A percentile compares a stretch with the other conserved stretches of the same genome.
phyloP scores from a whole-genome alignment of 805 yeast species.

The Sugiyamaella qingdaonensis region DNA sequence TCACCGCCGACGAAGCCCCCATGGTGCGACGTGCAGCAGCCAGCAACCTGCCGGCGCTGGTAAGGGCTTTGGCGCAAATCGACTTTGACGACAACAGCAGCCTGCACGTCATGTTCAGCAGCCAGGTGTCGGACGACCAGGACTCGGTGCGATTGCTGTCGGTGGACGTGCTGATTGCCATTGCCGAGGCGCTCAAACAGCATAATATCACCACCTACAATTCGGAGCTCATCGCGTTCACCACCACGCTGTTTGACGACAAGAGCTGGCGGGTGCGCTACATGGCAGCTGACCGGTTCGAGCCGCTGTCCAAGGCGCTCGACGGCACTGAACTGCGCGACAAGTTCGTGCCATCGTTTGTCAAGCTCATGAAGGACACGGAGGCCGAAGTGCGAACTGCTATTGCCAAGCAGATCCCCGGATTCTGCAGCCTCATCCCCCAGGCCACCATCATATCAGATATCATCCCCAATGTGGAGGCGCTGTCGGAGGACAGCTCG shows the following conservation, averaged over 20 bases:
- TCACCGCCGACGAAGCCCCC: slow-evolving; percentile 89
- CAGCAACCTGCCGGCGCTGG: slow-evolving; percentile 67
- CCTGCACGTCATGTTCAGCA: slow-evolving; percentile 76
- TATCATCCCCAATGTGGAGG: slow-evolving; percentile 78
- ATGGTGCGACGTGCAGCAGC: slow-evolving; percentile 98
- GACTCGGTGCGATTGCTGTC: slow-evolving; percentile 91
- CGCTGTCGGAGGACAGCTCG: slow-evolving; percentile 81
- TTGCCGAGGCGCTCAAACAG: slow-evolving; percentile 41
- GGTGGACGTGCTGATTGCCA: slow-evolving; percentile 81
- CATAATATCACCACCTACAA: slow-evolving; percentile 21
- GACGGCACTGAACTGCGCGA: slow-evolving; percentile 52
- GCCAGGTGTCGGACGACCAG: slow-evolving; percentile 77
- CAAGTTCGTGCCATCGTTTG: slow-evolving; percentile 62
- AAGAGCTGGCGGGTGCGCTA: slow-evolving; percentile 98
- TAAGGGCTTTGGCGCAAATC: slow-evolving; percentile 48
- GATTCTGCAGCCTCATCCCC: slow-evolving; percentile 32
- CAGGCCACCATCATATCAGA: slow-evolving; percentile 56
- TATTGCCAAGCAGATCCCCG: slow-evolving; percentile 83
- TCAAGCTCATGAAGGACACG: slow-evolving; percentile 76
- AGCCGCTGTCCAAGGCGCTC: slow-evolving; percentile 63
- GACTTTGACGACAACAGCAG: slow-evolving; percentile 43
- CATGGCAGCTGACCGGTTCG: slow-evolving; percentile 95
- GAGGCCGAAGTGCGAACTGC: slow-evolving; percentile 98
- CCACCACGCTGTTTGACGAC: slow-evolving; percentile 73
- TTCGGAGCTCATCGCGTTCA: slow-evolving; percentile 35